Base-by-base conservation (phyloP, 2,329 filamentous ascomycete species). In the Herpotrichia juniperi region DNA sequence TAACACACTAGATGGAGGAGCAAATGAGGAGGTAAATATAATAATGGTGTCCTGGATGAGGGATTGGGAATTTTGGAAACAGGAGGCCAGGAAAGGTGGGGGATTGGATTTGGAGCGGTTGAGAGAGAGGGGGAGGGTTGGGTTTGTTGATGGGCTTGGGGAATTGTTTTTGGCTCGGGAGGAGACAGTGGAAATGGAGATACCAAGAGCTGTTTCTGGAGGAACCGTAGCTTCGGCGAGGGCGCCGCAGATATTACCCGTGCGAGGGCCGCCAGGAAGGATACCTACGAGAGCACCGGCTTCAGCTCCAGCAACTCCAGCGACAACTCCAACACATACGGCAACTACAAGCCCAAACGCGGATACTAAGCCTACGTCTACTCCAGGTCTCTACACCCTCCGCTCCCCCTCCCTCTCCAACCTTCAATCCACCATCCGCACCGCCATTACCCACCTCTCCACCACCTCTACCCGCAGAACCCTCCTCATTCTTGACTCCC, bases 31-130 rank as follows among this genome's bases (percentile, higher is more conserved):
- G 17, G 59, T 60, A 9, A 72, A 70, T 16, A 74, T 97, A 1
- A 79, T 96, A 2, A 79, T 97, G 2, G 86, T 94, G 51, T 96
- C 90, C 76, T 96, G 94, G 74, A 77, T 96, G 74, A 83, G 90
- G 54, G 88, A 93, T 63, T 83, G 82, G 57, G 78, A 83, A 1
- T 96, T 96, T 68, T 97, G 92, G 91, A 86, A 79, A 56, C 83
- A 87, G 2, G 87, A 90, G 44, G 82, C 82, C 2, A 82, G 84
- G 47, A 87, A 87, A 72, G 73, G 91, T 66, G 88, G 59, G 83
- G 90, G 89, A 2, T 67, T 94, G 43, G 90, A 96, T 73, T 77
- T 94, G 45, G 83, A 87, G 16, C 79, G 79, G 5, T 71, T 87
- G 4, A 73, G 76, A 47, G 78, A 79, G 30, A 81, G 83, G 54